Evolutionary conservation across 164 flowering plant species (phyloP), one percentile per base, ranked within the genome.

Genomic region (Vitis riparia): DNA sequence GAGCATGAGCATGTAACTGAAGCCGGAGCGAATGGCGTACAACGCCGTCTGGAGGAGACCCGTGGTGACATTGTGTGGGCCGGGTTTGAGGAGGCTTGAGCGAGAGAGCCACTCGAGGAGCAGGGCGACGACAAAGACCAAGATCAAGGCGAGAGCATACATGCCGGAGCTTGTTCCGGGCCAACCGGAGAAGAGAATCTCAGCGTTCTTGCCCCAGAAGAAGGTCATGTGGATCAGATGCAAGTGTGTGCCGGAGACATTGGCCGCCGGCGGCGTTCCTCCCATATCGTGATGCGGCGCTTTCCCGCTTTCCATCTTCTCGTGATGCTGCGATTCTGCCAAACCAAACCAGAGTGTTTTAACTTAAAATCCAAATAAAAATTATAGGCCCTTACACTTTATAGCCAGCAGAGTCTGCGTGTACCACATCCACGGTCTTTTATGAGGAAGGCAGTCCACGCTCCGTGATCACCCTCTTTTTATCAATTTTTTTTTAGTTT

Each of bases 1-100:
- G 11, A 80, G 79, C 79, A 78, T 74, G 37, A 80, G 70, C 80
- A 80, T 52, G 58, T 80, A 77, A n/a, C 59, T 47, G 6, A 77
- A 13, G 47, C 76, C 78, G 2, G 66, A 50, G 10, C 78, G 58
- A 57, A 77, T 37, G 2, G 67, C 66, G 19, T 80, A 63, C 63
- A 80, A 5, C 30, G 15, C 59, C 1, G 78, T 77, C 69, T 61
- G 55, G 6, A 74, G 16, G 11, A 75, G 11, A 9, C 74, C 74
- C 1, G 68, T 65, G 0, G 68, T 71, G n/a, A 72, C 71, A 11
- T 63, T 51, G 64, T 59, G 53, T 3, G 70, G 48, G 0, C 71
- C 74, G 0, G 73, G 65, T 57, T 66, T 72, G 62, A 63, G 44
- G 30, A 71, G 3, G 10, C 47, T 44, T 69, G 63, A 37, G 63